These are phyloP conservation scores for Berberis vulgaris DNA, from an alignment of 164 flowering plant genomes.

Conservation along the genomic window DNA sequence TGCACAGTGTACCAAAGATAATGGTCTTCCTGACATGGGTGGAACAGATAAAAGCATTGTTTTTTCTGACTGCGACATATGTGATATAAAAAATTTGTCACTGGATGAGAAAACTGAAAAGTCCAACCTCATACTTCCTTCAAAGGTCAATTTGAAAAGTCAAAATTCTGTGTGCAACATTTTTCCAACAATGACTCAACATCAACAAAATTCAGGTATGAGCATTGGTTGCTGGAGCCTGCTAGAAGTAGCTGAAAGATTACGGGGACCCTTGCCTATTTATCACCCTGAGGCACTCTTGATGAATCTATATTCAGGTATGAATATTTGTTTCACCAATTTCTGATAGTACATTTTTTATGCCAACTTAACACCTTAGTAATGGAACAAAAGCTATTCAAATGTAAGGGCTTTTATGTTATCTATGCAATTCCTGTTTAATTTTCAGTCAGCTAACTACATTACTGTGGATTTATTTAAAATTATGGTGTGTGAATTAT, in stretches of 20 bases:
- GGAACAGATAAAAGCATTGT: constrained; percentile 13
- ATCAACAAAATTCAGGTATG: constrained; percentile 14
- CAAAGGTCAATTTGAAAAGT: constrained; percentile 14
- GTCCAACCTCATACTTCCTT: constrained; percentile 10
- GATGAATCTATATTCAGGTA: constrained; percentile 68
- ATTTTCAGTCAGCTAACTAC: too few species aligned
- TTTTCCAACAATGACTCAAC: constrained; percentile 16
- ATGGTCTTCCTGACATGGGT: constrained; percentile 5
- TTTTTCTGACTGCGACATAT: constrained; percentile 21
- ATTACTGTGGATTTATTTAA: too few species aligned
- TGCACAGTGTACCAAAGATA: constrained; percentile 8
- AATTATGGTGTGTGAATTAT: too few species aligned
- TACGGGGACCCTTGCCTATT: constrained; percentile 50
- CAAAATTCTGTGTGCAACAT: constrained; percentile 11
- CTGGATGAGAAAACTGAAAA: constrained; percentile 13
- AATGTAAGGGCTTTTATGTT: too few species aligned
- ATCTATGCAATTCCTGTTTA: too few species aligned
- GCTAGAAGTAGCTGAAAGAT: constrained; percentile 41
- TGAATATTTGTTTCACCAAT: background rate
- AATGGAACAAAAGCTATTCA: too few species aligned
- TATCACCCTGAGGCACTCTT: constrained; percentile 78
- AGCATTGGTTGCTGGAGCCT: constrained; percentile 34
- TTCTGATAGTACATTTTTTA: too few species aligned
- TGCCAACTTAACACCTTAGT: too few species aligned
- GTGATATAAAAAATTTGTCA: constrained; percentile 15